Percentiles rank a stretch among this genome's conserved stretches.
phyloP scores from a whole-genome alignment of 148 eudicot genomes.

The Rhododendron henanense region DNA sequence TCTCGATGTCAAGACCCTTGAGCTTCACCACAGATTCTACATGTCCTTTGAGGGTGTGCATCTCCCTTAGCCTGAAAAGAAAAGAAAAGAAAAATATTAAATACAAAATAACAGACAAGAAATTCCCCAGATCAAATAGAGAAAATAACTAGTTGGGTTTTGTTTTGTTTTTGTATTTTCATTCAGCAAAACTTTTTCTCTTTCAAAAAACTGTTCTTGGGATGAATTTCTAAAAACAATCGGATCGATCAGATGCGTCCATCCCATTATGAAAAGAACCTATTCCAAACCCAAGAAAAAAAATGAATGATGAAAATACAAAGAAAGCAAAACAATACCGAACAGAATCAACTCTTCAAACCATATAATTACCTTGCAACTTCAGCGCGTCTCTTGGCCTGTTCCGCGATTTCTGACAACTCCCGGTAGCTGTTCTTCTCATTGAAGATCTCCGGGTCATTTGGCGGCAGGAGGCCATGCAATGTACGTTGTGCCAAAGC shows the following conservation, averaged over 20 bases:
- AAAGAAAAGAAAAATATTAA: neutral
- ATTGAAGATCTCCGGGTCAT: slow-evolving; percentile 26
- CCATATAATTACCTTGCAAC: slow-evolving; percentile 48
- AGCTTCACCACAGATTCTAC: slow-evolving; percentile 81
- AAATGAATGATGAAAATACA: neutral
- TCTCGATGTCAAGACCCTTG: slow-evolving; percentile 71
- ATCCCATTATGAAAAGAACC: neutral
- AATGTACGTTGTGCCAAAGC: slow-evolving; percentile 70
- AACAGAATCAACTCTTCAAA: neutral
- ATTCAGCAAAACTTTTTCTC: neutral
- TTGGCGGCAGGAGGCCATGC: slow-evolving; percentile 63
- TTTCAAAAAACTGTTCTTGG: neutral
- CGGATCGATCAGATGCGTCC: neutral
- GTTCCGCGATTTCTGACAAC: slow-evolving; percentile 69
- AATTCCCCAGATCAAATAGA: neutral
- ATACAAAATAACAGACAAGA: neutral
- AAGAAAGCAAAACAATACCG: neutral
- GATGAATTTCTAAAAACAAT: neutral
- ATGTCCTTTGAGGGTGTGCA: slow-evolving; percentile 73
- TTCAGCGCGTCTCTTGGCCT: slow-evolving; percentile 79
- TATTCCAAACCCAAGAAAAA: neutral
- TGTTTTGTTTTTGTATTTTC: neutral
- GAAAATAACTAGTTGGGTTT: neutral
- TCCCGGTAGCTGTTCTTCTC: slow-evolving; percentile 62
- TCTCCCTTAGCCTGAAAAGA: slow-evolving; percentile 56